phyloP scores from a whole-genome alignment of 371 early-diverging fungal genomes.

The Encephalitozoon cuniculi region DNA sequence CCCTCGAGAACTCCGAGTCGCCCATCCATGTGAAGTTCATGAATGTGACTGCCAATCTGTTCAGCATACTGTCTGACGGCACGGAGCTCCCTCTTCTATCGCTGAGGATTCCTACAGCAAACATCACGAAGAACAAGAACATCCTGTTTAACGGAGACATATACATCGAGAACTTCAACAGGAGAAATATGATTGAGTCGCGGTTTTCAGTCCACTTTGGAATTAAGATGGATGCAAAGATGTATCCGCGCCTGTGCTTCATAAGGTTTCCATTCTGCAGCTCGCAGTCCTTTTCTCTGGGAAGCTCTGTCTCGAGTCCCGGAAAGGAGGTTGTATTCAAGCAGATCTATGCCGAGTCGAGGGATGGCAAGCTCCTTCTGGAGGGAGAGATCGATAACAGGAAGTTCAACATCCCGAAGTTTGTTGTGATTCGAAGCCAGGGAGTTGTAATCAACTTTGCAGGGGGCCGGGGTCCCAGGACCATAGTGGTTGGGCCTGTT shows the following conservation, averaged over 20 bases:
- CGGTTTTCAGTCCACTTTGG: not conserved
- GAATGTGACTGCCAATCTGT: not conserved
- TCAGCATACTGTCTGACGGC: not conserved
- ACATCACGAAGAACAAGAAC: not conserved
- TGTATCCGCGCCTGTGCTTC: slow-evolving; percentile 3
- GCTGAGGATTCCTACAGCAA: not conserved
- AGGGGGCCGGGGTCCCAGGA: not conserved
- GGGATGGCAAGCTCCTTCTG: not conserved
- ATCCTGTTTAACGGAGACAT: slow-evolving; percentile 7
- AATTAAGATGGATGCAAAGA: not conserved
- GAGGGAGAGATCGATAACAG: not conserved
- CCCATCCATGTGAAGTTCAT: not conserved
- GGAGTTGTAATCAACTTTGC: not conserved
- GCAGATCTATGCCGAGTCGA: not conserved
- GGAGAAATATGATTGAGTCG: not conserved
- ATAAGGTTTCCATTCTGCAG: not conserved
- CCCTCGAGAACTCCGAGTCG: not conserved
- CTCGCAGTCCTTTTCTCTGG: not conserved
- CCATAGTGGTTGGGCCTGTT: not conserved
- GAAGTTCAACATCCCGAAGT: not conserved
- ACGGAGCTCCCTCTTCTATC: not conserved
- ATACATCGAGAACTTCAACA: not conserved
- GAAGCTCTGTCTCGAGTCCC: not conserved
- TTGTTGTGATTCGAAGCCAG: not conserved
- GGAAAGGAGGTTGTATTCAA: not conserved